Base-by-base conservation (phyloP, 306 rosid genomes). In the Citrullus mucosospermus region DNA sequence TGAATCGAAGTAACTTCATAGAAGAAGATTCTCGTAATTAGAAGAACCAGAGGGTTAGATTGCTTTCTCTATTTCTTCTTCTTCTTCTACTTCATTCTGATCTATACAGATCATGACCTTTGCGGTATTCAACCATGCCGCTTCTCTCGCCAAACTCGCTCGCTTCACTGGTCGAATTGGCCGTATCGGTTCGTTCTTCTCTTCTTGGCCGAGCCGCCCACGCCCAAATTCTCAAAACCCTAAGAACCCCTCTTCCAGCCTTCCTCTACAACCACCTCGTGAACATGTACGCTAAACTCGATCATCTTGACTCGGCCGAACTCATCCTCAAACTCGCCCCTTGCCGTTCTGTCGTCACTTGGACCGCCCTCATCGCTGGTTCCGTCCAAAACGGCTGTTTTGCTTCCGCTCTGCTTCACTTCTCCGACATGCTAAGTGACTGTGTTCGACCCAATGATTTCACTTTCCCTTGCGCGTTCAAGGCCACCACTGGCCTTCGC, bases 221-320 rank as follows among this genome's bases (percentile, higher is more conserved):
- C 76, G 97, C 90, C n/a, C 90, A 81, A 16, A 89, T 90, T 58
- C 59, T 91, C 83, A 88, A 75, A 68, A 87, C 88, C 78, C 85
- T 90, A 46, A 74, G 80, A 25, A 5, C 60, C 16, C 89, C 92
- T 17, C 82, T 89, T 70, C 91, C 97, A 3, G 59, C 88, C 30
- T 91, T 91, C 81, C 85, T 93, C 84, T 89, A 84, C 84, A 93
- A 89, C 81, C 89, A 91, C 80, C 96, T 93, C 14, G 83, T 93
- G 79, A 91, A 91, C 85, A 87, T 91, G 96, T 93, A 93, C 84
- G 88, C 98, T 84, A 93, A 93, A 85, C 92, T 93, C 81, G 90
- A 90, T 88, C 85, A 57, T 41, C 86, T 67, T 22, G 77, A 84
- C 83, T 86, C 93, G 3, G 98, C 98, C 20, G 85, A 87, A 59